Evolutionary conservation across 2,329 filamentous ascomycete genomes (phyloP), one percentile per base, ranked within the genome.

Genomic region (Penicillium rolfsii): DNA sequence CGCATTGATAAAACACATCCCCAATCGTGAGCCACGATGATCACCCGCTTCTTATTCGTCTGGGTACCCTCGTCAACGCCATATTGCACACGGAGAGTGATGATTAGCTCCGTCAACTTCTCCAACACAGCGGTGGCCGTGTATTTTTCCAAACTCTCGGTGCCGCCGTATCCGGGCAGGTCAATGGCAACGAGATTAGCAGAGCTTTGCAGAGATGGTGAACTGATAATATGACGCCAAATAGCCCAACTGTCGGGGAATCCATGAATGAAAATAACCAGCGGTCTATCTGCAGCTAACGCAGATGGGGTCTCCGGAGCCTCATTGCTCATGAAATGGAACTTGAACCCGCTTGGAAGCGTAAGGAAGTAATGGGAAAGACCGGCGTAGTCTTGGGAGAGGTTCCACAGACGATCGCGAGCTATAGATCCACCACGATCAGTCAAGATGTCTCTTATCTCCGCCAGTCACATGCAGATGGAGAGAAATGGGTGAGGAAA

Each of bases 221-320:
- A 80, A 41, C 72, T 71, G 22, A 86, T 72, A 26, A 84, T 71
- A 54, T 81, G 74, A 49, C 79, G 78, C 83, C 84, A 87, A 55
- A 87, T 73, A 11, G 81, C 77, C 73, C 79, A 85, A 58, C 83
- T 85, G 66, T 87, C 85, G 6, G 85, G 85, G 60, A 86, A 87
- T 40, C 85, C 85, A 70, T 87, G 85, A 19, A 87, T 74, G 65
- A 86, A 83, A 43, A 87, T 78, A 26, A 84, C 77, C 16, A 86
- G 70, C 0, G 77, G 76, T 55, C 73, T 77, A 11, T 64, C 61
- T 24, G 61, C 54, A 26, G 50, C 62, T 66, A 58, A 57, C 19
- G 41, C 63, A 22, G 58, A 62, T 14, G 43, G 56, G 71, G 73
- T 62, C 48, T 63, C 59, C 4, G 65, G 57, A 9, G 64, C 55